Evolutionary conservation across 1,284 basidiomycete species (phyloP).

Genomic region (Sporisorium scitamineum): DNA sequence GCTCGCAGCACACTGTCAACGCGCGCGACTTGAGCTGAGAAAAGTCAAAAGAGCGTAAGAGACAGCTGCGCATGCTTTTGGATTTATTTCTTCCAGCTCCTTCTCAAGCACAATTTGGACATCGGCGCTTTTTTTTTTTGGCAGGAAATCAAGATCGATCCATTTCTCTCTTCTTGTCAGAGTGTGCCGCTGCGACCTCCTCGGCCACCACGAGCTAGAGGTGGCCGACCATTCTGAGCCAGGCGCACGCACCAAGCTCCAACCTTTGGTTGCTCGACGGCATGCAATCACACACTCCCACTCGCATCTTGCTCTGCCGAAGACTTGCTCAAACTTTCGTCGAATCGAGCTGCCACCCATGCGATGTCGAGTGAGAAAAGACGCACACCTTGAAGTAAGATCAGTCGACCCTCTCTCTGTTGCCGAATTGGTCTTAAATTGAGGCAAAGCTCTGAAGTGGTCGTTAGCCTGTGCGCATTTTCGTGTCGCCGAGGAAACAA

Average conservation of each 20-base stretch:
- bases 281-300: no score
- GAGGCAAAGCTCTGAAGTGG: neutral
- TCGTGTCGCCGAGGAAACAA: neutral
- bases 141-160: no score
- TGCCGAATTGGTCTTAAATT: neutral
- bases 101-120: constrained; percentile 19
- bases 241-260: no score
- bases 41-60: neutral
- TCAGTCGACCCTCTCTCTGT: neutral
- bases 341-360: no score
- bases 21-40: constrained; percentile 1
- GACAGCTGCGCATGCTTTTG: constrained; percentile 9
- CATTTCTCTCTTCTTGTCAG: neutral
- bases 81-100: constrained; percentile 37
- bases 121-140: neutral
- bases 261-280: no score
- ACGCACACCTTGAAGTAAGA: neutral
- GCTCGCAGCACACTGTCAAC: constrained; percentile 5
- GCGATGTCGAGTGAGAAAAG: no score
- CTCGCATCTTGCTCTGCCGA: no score
- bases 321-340: no score
- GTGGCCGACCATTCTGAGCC: constrained; percentile 1
- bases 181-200: neutral
- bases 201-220: constrained; percentile 1
- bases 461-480: neutral